These are phyloP conservation scores for Geranium incanum DNA, from an alignment of 441 rosid genomes.

Conservation along the genomic window DNA sequence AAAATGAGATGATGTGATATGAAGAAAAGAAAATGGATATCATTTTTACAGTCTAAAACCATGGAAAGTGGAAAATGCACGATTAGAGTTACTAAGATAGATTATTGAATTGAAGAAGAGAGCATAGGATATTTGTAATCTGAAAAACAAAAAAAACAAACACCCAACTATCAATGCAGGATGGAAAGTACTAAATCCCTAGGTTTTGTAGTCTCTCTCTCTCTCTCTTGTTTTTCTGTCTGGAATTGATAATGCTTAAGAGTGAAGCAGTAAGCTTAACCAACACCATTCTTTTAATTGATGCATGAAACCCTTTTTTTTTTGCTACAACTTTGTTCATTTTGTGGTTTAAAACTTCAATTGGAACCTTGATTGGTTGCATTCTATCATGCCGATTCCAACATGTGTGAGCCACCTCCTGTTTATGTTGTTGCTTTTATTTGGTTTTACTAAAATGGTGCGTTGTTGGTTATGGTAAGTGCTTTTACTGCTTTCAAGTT, in stretches of 20 bases:
- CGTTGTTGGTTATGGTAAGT: neutral
- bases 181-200: neutral
- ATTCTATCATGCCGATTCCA: constrained; percentile 5
- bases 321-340: neutral
- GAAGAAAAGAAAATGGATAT: neutral
- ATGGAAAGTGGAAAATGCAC: neutral
- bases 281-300: neutral
- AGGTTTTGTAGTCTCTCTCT: constrained; percentile 1
- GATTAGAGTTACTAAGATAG: neutral
- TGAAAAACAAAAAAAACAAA: neutral
- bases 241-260: constrained; percentile 1
- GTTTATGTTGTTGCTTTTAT: neutral
- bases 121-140: neutral
- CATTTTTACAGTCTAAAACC: neutral
- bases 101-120: neutral
- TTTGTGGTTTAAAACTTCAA: neutral
- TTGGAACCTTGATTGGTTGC: constrained; percentile 4
- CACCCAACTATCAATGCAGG: neutral
- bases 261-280: no score
- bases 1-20: neutral
- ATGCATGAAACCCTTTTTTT: neutral
- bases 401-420: neutral
- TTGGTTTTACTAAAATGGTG: neutral
- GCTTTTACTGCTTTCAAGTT: neutral
- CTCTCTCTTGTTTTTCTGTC: neutral